Evolutionary conservation across 129 eudicot genomes (phyloP), one percentile per base, ranked within the genome.

Genomic region (Artemisia tridentata): DNA sequence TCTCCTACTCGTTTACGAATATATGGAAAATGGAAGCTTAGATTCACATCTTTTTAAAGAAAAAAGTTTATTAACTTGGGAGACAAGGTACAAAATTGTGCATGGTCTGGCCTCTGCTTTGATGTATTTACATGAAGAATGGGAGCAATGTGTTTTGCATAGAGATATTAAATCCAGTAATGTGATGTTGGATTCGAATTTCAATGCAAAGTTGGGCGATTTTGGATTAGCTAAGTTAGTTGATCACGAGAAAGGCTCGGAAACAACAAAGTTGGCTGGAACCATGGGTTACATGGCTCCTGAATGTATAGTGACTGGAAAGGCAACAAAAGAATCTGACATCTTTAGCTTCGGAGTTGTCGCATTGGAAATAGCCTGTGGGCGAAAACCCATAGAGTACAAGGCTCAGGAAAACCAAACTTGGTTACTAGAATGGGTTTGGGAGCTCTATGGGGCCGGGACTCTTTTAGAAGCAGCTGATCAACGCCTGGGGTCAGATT

Each of bases 271-370:
- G 45, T 27, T 81, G 48, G 86, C 80, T 1, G 78, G 89, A 45
- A 84, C 89, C n/a, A 50, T 74, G 73, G 87, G 89, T 27, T 87
- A 87, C 78, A 66, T 87, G 81, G 86, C 92, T 7, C 92, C 85
- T 3, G 86, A 86, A 69, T 81, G 79, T 75, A 38, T 55, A 7
- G 38, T 43, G 14, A 84, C 84, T 1, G 86, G 81, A 0, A 70
- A 74, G 46, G 85, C 86, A 56, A 84, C 79, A 67, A 87, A 73
- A 61, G 86, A 78, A 65, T 78, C 88, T 0, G 86, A 86, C 46
- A 83, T 79, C 4, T 86, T 45, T 67, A 81, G 88, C 70, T 85
- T 82, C 11, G 87, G 85, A 62, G 72, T 85, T 1, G 91, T 77
- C 31, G 80, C 75, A 9, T 52, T 85, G 63, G 86, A 85, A 52